phyloP scores from a whole-genome alignment of 2,329 filamentous ascomycete genomes.

The Arthrobotrys pseudoclavata region DNA sequence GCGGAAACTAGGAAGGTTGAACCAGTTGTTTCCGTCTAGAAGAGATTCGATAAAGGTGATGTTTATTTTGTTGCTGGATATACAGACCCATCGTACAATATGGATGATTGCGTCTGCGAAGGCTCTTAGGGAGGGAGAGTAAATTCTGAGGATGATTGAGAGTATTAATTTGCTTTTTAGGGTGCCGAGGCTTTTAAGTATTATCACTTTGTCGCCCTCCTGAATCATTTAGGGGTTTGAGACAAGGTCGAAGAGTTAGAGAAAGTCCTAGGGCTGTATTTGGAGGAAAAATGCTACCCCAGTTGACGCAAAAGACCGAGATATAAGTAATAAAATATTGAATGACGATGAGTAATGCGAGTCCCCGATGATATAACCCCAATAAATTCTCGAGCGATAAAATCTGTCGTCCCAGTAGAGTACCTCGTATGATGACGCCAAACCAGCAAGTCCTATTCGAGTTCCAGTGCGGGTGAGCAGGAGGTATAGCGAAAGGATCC shows the following conservation, averaged over 20 bases:
- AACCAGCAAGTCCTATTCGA: neutral
- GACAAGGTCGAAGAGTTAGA: neutral
- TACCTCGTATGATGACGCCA: constrained; percentile 1
- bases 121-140: neutral
- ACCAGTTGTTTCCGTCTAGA: neutral
- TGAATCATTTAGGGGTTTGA: neutral
- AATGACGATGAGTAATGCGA: neutral
- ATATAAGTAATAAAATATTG: neutral
- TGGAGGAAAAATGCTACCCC: neutral
- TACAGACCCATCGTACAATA: neutral
- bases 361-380: neutral
- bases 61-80: neutral
- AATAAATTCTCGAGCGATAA: neutral
- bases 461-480: neutral
- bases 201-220: neutral
- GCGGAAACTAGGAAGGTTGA: neutral
- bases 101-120: neutral
- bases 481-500: neutral
- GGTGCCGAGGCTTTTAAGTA: neutral
- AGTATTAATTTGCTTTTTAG: neutral
- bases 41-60: neutral
- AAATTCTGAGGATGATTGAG: neutral
- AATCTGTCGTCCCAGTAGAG: neutral
- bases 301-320: neutral
- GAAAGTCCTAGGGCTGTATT: constrained; percentile 4